Evolutionary conservation across 257 asterid genomes (phyloP).

Genomic region (Petunia secreta): DNA sequence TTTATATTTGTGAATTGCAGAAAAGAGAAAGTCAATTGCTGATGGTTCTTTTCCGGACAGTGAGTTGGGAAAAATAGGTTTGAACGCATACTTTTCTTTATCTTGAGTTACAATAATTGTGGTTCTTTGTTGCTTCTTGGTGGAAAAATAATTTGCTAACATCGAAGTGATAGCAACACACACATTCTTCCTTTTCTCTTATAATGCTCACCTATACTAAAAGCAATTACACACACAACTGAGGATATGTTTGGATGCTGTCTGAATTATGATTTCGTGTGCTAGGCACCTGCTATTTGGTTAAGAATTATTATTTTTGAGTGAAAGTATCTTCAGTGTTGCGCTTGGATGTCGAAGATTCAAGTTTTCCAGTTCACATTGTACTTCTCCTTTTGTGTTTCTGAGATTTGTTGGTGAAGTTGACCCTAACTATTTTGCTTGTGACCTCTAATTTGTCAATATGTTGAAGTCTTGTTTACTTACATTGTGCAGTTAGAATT

Average conservation of each 20-base stretch:
- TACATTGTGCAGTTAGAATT: neutral
- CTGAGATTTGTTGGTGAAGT: slow-evolving; percentile 15
- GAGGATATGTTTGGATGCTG: slow-evolving; percentile 5
- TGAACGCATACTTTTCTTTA: slow-evolving; percentile 3
- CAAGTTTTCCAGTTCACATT: neutral
- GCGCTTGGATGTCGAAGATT: neutral
- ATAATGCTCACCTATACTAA: neutral
- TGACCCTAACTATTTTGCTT: neutral
- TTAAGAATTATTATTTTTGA: slow-evolving; percentile 17
- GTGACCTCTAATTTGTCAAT: slow-evolving; percentile 16
- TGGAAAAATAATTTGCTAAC: neutral
- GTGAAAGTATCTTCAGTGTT: neutral
- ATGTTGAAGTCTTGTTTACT: neutral
- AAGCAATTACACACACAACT: neutral
- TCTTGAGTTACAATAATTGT: slow-evolving; percentile 11
- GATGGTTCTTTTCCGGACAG: slow-evolving; percentile 23
- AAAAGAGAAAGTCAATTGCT: slow-evolving; percentile 26
- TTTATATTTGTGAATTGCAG: slow-evolving; percentile 19
- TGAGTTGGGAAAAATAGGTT: slow-evolving; percentile 22
- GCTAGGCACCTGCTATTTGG: slow-evolving; percentile 17
- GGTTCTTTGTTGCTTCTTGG: slow-evolving; percentile 15
- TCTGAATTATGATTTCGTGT: neutral
- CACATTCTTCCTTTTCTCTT: neutral
- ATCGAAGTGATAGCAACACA: neutral
- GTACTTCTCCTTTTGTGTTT: slow-evolving; percentile 8